phyloP scores from a whole-genome alignment of 2,329 filamentous ascomycete species.

The Colletotrichum filicis region DNA sequence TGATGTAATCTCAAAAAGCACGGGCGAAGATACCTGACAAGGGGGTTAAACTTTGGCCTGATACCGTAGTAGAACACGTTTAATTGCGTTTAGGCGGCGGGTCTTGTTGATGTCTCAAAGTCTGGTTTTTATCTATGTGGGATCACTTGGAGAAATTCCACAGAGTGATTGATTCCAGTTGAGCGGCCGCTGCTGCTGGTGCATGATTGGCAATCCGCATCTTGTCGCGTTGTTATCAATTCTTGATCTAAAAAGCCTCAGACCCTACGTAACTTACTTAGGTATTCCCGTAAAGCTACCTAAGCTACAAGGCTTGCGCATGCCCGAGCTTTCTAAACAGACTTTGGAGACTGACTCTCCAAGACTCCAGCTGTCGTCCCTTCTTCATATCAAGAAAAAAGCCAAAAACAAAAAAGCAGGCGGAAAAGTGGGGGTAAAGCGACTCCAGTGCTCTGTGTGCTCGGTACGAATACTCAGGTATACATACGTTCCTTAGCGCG shows the following conservation, averaged over 20 bases:
- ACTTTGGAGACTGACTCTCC: not conserved
- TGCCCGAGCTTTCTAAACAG: not conserved
- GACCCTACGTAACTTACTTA: not conserved
- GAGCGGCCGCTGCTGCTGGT: too few relatives aligned
- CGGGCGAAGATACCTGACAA: too few relatives aligned
- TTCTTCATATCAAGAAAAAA: not conserved
- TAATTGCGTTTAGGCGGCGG: not conserved
- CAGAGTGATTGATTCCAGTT: not conserved
- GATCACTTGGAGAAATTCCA: not conserved
- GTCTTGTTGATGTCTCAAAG: not conserved
- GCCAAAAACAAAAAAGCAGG: not conserved
- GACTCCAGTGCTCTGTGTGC: not conserved
- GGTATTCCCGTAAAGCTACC: too few relatives aligned
- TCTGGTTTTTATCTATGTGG: not conserved
- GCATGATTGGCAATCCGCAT: not conserved
- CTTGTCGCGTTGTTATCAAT: not conserved
- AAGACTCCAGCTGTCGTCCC: not conserved
- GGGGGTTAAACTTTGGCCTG: too few relatives aligned
- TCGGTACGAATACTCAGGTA: not conserved
- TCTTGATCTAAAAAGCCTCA: not conserved
- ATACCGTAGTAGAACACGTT: not conserved
- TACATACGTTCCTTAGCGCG: not conserved
- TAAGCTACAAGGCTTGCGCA: not conserved
- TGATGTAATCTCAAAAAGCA: too few relatives aligned
- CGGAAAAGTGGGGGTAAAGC: slow-evolving; percentile 1